Conservation (phyloP, 306 rosid genomes). For the Lotus japonicus region DNA sequence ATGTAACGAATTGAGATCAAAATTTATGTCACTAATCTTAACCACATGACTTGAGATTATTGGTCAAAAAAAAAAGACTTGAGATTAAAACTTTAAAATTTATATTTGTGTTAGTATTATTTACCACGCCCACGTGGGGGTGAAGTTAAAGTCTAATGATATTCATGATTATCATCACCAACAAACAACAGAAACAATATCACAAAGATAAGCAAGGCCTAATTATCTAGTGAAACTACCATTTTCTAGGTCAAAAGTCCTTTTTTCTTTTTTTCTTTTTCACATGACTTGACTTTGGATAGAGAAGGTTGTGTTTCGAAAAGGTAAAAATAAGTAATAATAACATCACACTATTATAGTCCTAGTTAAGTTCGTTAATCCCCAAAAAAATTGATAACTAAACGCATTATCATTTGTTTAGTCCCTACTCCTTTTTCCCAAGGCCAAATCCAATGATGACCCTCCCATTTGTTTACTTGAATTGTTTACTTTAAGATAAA, state of each 20-base stretch:
- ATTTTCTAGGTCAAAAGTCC: conserved; percentile 12
- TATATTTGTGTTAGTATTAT: conserved; percentile 9
- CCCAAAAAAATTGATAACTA: not conserved
- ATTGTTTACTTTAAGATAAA: conserved; percentile 16
- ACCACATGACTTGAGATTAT: not conserved
- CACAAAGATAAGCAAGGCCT: not conserved
- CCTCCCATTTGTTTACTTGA: conserved; percentile 2
- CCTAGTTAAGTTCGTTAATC: conserved; percentile 2
- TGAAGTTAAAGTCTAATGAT: not conserved
- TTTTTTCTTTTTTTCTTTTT: not conserved
- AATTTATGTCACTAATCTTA: conserved; percentile 14
- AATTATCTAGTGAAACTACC: not conserved
- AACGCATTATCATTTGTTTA: not conserved
- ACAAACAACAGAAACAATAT: not conserved
- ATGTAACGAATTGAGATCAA: no score
- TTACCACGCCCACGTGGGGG: conserved; percentile 25
- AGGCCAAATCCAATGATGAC: conserved; percentile 6
- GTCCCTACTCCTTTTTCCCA: conserved; percentile 21
- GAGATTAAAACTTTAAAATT: conserved; percentile 1
- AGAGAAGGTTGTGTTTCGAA: conserved; percentile 11
- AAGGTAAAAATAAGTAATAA: not conserved
- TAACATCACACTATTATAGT: not conserved
- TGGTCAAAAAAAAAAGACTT: no score
- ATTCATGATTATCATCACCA: not conserved
- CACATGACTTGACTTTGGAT: conserved; percentile 15